Evolutionary conservation across 2,329 filamentous ascomycete genomes (phyloP), one percentile per base, ranked within the genome.

Genomic region (Coleophoma cylindrospora): DNA sequence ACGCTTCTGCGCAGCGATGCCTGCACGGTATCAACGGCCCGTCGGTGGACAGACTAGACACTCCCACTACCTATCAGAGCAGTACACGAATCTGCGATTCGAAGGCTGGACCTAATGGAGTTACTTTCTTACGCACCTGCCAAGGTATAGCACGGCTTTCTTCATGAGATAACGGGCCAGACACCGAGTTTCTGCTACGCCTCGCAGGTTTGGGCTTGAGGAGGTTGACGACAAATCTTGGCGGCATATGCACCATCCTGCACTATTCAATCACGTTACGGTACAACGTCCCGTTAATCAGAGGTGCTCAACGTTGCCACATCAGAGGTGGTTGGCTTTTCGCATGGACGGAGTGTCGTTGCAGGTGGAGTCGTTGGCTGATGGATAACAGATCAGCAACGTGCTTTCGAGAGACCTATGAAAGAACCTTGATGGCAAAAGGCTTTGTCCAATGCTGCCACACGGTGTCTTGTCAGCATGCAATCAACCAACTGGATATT

Each of bases 251-350:
- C 55, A 54, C 46, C 46, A 49, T 21, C 38, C 41, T 41, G 48
- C 38, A 44, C 43, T 47, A 51, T 52, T 52, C 47, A 51, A 62
- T 64, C 63, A 65, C 62, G 58, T 63, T 64, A 64, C 55, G 53
- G 50, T 46, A 41, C 50, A 45, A 50, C 45, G 38, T 60, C 59
- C 58, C 58, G 59, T 55, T 44, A 47, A 52, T 49, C 54, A 40
- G 48, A 44, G 54, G 50, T 33, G 49, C 41, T 48, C 32, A 17
- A 22, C 46, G 40, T 48, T 50, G 55, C 45, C 51, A 56, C 52
- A 27, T 27, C 27, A 27, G 27, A 27, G 27, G 27, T 10, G 27
- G 27, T 27, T 27, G 27, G 27, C 27, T 27, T 27, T 27, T 27
- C 27, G 27, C 27, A 27, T 8, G 27, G 27, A 27, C 27, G 27